phyloP scores from a whole-genome alignment of 176 grass and related monocot genomes.

The Bothriochloa decipiens region DNA sequence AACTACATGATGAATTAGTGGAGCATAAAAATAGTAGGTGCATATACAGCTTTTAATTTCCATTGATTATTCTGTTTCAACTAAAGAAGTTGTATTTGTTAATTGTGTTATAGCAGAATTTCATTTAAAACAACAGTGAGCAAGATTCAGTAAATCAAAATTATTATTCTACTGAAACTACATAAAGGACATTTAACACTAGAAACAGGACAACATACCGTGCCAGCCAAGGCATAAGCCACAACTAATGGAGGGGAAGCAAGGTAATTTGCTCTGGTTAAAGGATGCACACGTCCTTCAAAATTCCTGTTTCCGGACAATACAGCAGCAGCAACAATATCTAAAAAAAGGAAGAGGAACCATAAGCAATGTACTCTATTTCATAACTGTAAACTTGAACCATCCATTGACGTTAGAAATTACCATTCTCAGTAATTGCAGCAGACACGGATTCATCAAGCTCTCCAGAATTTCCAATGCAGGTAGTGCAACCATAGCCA shows the following conservation, averaged over 20 bases:
- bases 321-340: slow-evolving; percentile 94
- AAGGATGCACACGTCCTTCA: slow-evolving; percentile 92
- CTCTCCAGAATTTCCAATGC: slow-evolving; percentile 98
- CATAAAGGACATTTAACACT: background rate
- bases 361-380: slow-evolving; percentile 30
- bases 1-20: background rate
- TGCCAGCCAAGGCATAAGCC: slow-evolving; percentile 97
- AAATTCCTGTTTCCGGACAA: slow-evolving; percentile 98
- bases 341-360: slow-evolving; percentile 48
- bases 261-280: slow-evolving; percentile 97
- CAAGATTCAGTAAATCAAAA: background rate
- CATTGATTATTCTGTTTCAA: slow-evolving; percentile 11
- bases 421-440: slow-evolving; percentile 91
- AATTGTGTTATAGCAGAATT: background rate
- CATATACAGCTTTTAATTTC: background rate
- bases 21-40: background rate
- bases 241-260: slow-evolving; percentile 96
- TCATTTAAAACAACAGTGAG: background rate
- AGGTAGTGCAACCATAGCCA: slow-evolving; percentile 98
- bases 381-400: slow-evolving; percentile 10
- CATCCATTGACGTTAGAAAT: slow-evolving; percentile 17
- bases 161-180: background rate
- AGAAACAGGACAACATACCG: slow-evolving; percentile 50
- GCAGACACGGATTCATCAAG: slow-evolving; percentile 83
- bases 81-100: background rate